Evolutionary conservation across 805 yeast genomes (phyloP).

Genomic region (Brettanomyces naardenensis): DNA sequence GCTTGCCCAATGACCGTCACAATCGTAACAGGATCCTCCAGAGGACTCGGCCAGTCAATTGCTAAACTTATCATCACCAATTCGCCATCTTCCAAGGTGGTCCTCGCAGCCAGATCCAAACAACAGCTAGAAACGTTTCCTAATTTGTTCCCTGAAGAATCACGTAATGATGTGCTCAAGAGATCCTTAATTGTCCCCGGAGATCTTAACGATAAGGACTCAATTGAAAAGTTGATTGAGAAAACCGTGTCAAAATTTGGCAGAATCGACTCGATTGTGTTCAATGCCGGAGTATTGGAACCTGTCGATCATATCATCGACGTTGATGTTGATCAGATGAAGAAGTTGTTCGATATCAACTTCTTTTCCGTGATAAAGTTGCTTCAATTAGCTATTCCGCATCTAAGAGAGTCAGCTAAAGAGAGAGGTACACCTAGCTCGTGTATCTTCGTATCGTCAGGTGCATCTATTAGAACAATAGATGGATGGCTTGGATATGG

Average conservation of each 20-base stretch:
- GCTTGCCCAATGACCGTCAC: too few relatives aligned
- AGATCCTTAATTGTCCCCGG: constrained; percentile 37
- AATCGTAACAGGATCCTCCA: constrained; percentile 56
- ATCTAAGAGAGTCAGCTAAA: constrained; percentile 34
- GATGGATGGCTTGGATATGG: constrained; percentile 92
- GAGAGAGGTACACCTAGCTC: constrained; percentile 35
- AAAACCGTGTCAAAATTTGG: constrained; percentile 45
- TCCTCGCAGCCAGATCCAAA: constrained; percentile 68
- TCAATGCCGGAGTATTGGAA: constrained; percentile 78
- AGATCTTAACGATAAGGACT: constrained; percentile 44
- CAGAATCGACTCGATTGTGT: constrained; percentile 52
- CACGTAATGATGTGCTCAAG: constrained; percentile 36
- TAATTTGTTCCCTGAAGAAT: constrained; percentile 31
- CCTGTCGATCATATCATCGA: constrained; percentile 57
- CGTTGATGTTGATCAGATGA: constrained; percentile 54
- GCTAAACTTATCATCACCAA: constrained; percentile 41
- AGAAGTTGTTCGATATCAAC: constrained; percentile 61
- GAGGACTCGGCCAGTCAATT: constrained; percentile 79
- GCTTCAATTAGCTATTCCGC: constrained; percentile 47
- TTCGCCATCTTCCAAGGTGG: constrained; percentile 31
- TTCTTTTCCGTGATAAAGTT: constrained; percentile 66
- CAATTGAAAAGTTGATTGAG: constrained; percentile 32
- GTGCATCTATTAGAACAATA: constrained; percentile 62
- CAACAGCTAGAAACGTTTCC: constrained; percentile 27
- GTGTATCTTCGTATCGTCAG: constrained; percentile 79